Percentiles rank a stretch among this genome's conserved stretches.
phyloP scores from a whole-genome alignment of 2,329 filamentous ascomycete genomes.

The Fusarium xyrophilum region DNA sequence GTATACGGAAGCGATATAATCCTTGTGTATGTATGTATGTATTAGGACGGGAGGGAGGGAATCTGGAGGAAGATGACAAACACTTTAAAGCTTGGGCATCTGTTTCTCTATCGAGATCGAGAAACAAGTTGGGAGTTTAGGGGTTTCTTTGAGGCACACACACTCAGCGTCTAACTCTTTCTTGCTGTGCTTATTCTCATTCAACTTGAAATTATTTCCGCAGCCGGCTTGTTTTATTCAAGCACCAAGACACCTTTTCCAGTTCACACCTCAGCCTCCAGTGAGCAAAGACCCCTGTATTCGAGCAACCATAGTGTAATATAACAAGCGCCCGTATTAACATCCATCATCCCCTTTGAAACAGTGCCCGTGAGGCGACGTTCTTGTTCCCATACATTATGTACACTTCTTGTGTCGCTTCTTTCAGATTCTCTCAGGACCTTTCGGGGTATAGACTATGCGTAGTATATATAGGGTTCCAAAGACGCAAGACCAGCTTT shows the following conservation, averaged over 20 bases:
- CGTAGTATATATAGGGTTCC: constrained; percentile 25
- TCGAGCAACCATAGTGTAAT: neutral
- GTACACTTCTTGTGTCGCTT: constrained; percentile 8
- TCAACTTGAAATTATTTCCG: neutral
- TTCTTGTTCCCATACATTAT: constrained; percentile 27
- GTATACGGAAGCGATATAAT: neutral
- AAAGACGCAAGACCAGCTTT: constrained; percentile 40
- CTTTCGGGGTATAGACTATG: constrained; percentile 19
- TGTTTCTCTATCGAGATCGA: constrained; percentile 13
- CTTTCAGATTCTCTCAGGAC: constrained; percentile 5
- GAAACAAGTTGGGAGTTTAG: constrained; percentile 31
- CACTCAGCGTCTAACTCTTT: constrained; percentile 14
- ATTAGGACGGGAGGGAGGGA: constrained; percentile 1
- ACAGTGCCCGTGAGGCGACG: constrained; percentile 17
- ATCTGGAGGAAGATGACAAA: constrained; percentile 11
- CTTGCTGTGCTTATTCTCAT: constrained; percentile 18
- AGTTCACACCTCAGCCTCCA: neutral
- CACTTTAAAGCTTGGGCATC: constrained; percentile 15
- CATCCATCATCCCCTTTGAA: neutral
- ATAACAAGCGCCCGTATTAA: neutral
- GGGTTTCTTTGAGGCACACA: constrained; percentile 19
- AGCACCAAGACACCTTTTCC: neutral
- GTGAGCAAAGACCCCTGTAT: neutral
- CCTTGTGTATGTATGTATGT: constrained; percentile 32
- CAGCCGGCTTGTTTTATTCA: neutral